A percentile compares a stretch with the other conserved stretches of the same genome.
phyloP scores from a whole-genome alignment of 164 flowering plant genomes.

The Berberis thunbergii region DNA sequence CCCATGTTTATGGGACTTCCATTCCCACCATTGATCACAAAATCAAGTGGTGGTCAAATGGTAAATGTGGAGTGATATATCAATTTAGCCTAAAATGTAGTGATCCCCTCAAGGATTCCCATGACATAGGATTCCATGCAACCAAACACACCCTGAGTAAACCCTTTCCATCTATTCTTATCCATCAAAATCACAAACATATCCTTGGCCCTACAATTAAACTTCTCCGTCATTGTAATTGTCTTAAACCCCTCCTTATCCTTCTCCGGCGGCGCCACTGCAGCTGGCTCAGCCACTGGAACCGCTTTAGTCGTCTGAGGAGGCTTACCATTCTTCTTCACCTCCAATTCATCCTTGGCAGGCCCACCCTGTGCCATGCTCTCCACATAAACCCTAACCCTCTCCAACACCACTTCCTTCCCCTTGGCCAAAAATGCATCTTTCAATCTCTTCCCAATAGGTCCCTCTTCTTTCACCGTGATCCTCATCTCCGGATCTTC shows the following conservation, averaged over 20 bases:
- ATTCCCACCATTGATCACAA: too few species aligned
- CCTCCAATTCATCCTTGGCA: conserved; percentile 73
- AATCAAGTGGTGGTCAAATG: too few species aligned
- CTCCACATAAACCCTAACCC: conserved; percentile 66
- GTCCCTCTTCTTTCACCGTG: conserved; percentile 64
- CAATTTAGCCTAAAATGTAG: too few species aligned
- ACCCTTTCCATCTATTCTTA: conserved; percentile 97
- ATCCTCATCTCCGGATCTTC: conserved; percentile 46
- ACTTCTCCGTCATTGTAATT: conserved; percentile 73
- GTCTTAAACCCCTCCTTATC: conserved; percentile 77
- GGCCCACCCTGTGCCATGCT: conserved; percentile 92
- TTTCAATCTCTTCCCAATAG: conserved; percentile 27
- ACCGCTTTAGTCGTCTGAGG: conserved; percentile 6
- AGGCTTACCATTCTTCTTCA: conserved; percentile 34
- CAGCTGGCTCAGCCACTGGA: background rate
- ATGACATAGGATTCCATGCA: too few species aligned
- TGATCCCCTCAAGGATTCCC: too few species aligned
- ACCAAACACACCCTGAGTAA: too few species aligned
- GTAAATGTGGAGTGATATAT: too few species aligned
- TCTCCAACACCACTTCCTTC: conserved; percentile 55
- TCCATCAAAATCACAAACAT: conserved; percentile 97
- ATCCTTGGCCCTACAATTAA: conserved; percentile 69
- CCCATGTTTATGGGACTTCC: too few species aligned
- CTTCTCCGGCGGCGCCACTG: conserved; percentile 19
- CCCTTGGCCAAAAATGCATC: conserved; percentile 39